Evolutionary conservation across 139 green algal genomes (phyloP).

Genomic region (Tetraselmis striata): DNA sequence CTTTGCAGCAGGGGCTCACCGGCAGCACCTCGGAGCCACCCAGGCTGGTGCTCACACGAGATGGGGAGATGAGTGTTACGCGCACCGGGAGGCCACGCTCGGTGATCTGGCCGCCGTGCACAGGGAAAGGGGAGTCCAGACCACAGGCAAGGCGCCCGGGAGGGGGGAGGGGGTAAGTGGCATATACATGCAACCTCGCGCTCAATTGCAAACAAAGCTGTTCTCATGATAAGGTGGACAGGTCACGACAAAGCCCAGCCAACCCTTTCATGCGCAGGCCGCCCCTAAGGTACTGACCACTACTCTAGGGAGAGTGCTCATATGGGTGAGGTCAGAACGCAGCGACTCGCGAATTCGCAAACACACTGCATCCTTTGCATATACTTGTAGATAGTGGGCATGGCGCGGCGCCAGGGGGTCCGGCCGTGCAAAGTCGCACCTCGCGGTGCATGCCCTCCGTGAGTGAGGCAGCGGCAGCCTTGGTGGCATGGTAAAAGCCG

Average conservation of each 20-base stretch:
- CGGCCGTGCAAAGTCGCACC: slow-evolving; percentile 12
- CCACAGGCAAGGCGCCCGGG: too few species aligned
- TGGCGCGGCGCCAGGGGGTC: not conserved
- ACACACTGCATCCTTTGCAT: too few species aligned
- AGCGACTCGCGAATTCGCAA: not conserved
- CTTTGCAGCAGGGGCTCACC: too few species aligned
- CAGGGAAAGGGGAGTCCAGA: too few species aligned
- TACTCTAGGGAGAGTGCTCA: not conserved
- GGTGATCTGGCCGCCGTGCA: not conserved
- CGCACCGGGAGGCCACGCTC: not conserved
- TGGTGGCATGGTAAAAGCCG: slow-evolving; percentile 46
- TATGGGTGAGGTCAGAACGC: not conserved
- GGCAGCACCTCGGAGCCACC: not conserved
- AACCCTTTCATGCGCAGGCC: not conserved
- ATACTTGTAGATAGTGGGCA: not conserved
- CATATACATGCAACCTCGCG: not conserved
- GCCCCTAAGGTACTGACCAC: not conserved
- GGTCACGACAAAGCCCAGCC: not conserved
- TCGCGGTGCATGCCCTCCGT: slow-evolving; percentile 67
- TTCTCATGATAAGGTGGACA: not conserved
- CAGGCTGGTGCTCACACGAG: not conserved
- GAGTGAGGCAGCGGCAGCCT: slow-evolving; percentile 41
- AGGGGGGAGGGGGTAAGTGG: too few species aligned
- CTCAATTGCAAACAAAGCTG: not conserved
- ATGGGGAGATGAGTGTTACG: not conserved